Base-by-base conservation (phyloP, 1,284 basidiomycete genomes). In the Lentinula novae-zelandiae region DNA sequence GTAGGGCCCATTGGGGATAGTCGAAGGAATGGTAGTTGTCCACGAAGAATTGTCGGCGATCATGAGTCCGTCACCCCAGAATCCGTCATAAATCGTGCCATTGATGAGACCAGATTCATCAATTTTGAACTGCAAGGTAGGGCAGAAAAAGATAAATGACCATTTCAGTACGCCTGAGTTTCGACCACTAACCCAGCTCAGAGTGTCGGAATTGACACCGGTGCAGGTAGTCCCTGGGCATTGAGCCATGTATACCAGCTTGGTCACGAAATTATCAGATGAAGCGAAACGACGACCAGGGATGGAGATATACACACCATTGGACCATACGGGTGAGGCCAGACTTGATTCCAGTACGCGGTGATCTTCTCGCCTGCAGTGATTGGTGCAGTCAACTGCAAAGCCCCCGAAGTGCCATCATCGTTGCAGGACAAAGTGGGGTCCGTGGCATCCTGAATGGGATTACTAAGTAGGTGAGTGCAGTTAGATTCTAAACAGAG, bases 281-380 rank as follows among this genome's bases (percentile, higher is more conserved):
- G 13, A n/a, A 12, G 33, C 15, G 17, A 38, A 15, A 52, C 12
- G 27, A 33, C 5, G 13, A 52, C 3, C 27, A 27, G 27, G 13
- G 12, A n/a, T 34, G 42, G 27, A 55, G 8, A 61, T 64, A 7
- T 62, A 6, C 7, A 7, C 31, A 81, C 80, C 78, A 81, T 78
- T 6, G 82, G 82, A 27, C 83, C 84, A 62, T 75, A 75, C 20
- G 75, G 70, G 65, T 86, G 83, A 31, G 83, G 82, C 83, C 83
- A 86, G 9, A 52, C 27, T 52, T 52, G 50, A 52, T 84, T 84
- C 82, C 82, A 85, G 72, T 83, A 84, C 0, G 82, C 82, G 12
- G 78, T 82, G 67, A 86, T 77, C 10, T 75, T 64, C 4, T 79
- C 77, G 9, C 83, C 83, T 62, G 83, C 80, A 22, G 72, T 67